A percentile compares a stretch with the other conserved stretches of the same genome.
Evolutionary conservation across 169 alveolate species (phyloP).

Genomic region (Plasmodium coatneyi): DNA sequence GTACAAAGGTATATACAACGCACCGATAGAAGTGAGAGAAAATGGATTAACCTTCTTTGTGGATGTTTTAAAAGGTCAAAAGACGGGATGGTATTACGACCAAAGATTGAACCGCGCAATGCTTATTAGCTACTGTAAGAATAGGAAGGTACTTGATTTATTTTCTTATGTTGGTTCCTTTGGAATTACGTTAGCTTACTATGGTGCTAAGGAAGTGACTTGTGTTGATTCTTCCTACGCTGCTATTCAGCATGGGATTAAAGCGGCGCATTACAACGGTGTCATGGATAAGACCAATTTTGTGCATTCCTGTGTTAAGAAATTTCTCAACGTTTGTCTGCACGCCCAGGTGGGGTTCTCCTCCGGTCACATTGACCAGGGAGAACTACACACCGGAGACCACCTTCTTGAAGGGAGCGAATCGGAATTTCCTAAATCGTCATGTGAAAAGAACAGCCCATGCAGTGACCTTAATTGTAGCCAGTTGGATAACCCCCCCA

Average conservation of each 20-base stretch:
- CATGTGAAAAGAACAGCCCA: not conserved
- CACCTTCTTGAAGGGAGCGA: not conserved
- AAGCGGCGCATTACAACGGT: conserved; percentile 66
- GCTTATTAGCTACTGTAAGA: conserved; percentile 69
- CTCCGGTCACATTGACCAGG: not conserved
- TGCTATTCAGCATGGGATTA: conserved; percentile 72
- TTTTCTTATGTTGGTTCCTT: conserved; percentile 77
- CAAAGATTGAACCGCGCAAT: conserved; percentile 73
- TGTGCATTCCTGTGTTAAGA: conserved; percentile 61
- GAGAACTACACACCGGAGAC: not conserved
- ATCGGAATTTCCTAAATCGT: not conserved
- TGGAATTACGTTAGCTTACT: conserved; percentile 78
- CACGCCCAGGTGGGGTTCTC: not conserved
- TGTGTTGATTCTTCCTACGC: conserved; percentile 76
- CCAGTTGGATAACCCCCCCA: not conserved
- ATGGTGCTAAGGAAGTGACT: conserved; percentile 78
- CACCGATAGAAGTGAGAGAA: conserved; percentile 76
- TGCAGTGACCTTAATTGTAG: not conserved
- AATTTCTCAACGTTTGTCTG: conserved; percentile 40
- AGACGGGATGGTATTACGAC: conserved; percentile 80
- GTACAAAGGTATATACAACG: conserved; percentile 53
- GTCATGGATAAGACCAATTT: conserved; percentile 54
- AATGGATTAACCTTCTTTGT: conserved; percentile 77
- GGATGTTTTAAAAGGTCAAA: conserved; percentile 76
- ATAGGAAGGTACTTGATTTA: conserved; percentile 75